A percentile compares a stretch with the other conserved stretches of the same genome.
These are phyloP conservation scores for Globisporangium solare DNA, from an alignment of 352 stramenopile species.

Conservation along the genomic window DNA sequence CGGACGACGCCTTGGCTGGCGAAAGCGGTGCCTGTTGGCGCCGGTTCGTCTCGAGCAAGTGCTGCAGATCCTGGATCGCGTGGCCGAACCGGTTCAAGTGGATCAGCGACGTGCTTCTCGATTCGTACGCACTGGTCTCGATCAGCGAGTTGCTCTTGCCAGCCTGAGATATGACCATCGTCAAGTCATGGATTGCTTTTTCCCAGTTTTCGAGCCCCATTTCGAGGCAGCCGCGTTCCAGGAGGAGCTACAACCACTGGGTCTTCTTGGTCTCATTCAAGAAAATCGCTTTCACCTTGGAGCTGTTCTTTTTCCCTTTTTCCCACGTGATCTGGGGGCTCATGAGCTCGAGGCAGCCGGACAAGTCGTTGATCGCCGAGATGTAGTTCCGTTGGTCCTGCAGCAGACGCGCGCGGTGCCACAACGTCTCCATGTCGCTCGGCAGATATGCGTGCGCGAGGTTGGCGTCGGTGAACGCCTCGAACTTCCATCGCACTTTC, in stretches of 20 bases:
- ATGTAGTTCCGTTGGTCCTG: constrained; percentile 33
- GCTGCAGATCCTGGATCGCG: constrained; percentile 48
- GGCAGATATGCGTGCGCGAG: constrained; percentile 45
- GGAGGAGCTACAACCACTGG: constrained; percentile 44
- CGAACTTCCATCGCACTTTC: constrained; percentile 42
- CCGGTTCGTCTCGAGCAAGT: constrained; percentile 15
- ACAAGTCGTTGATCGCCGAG: constrained; percentile 39
- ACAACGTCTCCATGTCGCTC: constrained; percentile 44
- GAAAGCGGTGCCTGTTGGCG: no score
- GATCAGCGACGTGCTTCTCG: constrained; percentile 31
- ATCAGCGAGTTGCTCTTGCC: constrained; percentile 26
- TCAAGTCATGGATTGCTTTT: constrained; percentile 35
- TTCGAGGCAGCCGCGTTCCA: constrained; percentile 31
- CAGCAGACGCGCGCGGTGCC: constrained; percentile 37
- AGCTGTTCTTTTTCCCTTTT: constrained; percentile 21
- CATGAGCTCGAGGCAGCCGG: constrained; percentile 35
- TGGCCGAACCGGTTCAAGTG: constrained; percentile 29
- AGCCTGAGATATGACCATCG: constrained; percentile 32
- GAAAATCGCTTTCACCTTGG: constrained; percentile 29
- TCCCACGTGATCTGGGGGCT: constrained; percentile 32
- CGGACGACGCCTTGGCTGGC: no score
- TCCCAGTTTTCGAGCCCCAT: constrained; percentile 40
- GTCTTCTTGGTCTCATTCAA: constrained; percentile 29
- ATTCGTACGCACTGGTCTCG: constrained; percentile 24
- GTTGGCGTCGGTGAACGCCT: constrained; percentile 47